Base-by-base conservation (phyloP, 495 filamentous ascomycete species). In the Rhizodiscina lignyota region DNA sequence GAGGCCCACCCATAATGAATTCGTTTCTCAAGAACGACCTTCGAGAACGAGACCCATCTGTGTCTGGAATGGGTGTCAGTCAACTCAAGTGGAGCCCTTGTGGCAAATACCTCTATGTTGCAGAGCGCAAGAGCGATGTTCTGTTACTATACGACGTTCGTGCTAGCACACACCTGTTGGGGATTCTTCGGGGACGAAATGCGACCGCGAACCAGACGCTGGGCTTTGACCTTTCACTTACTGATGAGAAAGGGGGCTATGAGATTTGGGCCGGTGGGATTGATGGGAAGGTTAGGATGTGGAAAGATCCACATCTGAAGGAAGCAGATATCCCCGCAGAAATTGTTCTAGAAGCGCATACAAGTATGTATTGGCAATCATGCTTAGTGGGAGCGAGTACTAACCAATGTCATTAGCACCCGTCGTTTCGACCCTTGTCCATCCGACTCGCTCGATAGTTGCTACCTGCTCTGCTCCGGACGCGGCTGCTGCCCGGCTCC, bases 71-170 rank as follows among this genome's bases (percentile, higher is more conserved):
- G 0, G 87, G 89, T 2, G 54, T 96, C 15, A 77, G 73, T 20
- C 77, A 89, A 45, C 60, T 82, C 10, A 33, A 64, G 2, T 93
- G 83, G 86, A 87, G 79, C 44, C 67, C 72, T 0, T 87, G 83
- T 59, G 87, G 83, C n/a, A 61, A 72, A 40, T 96, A 94, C 56
- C 56, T 97, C 21, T 75, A 82, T 46, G 70, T 92, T 12, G 79
- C 74, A n/a, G 91, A 96, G 62, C 67, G 91, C 22, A 72, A 70
- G 45, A 77, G 82, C 34, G 63, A 68, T 26, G 77, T 74, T 4
- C 51, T 94, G 6, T 51, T 81, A 34, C 66, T 93, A 2, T 94
- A 85, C 58, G 89, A 97, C 58, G 62, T 94, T 19, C 67, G 91
- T 11, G 77, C 77, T 4, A 69, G 71, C 5, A 68, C 77, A 0